Evolutionary conservation across 2,329 filamentous ascomycete genomes (phyloP), one percentile per base, ranked within the genome.

Genomic region (Ceratocystis huliohia): DNA sequence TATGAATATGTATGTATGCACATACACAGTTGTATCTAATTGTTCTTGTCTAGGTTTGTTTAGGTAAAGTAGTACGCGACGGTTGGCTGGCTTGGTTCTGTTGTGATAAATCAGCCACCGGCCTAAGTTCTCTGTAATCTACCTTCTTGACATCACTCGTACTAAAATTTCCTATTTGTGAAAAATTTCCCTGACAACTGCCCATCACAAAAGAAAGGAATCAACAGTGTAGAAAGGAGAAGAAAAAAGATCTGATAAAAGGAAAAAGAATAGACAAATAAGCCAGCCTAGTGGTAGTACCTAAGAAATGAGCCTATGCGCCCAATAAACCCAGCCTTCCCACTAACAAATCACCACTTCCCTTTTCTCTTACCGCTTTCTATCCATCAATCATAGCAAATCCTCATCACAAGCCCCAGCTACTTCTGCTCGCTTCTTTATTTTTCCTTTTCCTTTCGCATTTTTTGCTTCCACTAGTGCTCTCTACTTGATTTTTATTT

Each of bases 311-410:
- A 53, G 48, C 48, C 48, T 53, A 10, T 53, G 48, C 8, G 48
- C 48, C 48, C 25, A 25, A 25, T 28, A 53, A 15, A 15, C 48
- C 61, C 61, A 63, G 61, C 61, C 41, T 44, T 63, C 61, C 41
- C 61, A 63, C 61, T 48, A 63, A 48, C 61, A 63, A 63, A 63
- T 28, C 45, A 48, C 44, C 41, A 63, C 37, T 59, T 33, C 30
- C 48, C 22, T 59, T 17, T 59, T 37, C 15, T 37, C 46, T 63
- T 63, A 63, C 61, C 44, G 61, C 61, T 20, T 63, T 48, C 56
- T 59, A 37, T 37, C 30, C n/a, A 7, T 30, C 56, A 59, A 59
- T 8, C 25, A 37, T n/a, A 30, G 25, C 41, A 50, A 41, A 48
- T 25, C 37, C 61, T 63, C 48, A 25, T 20, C 8, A 25, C 28